These are phyloP conservation scores for Domatiomyces globalis DNA, from an alignment of 2,329 filamentous ascomycete genomes.

Conservation along the genomic window DNA sequence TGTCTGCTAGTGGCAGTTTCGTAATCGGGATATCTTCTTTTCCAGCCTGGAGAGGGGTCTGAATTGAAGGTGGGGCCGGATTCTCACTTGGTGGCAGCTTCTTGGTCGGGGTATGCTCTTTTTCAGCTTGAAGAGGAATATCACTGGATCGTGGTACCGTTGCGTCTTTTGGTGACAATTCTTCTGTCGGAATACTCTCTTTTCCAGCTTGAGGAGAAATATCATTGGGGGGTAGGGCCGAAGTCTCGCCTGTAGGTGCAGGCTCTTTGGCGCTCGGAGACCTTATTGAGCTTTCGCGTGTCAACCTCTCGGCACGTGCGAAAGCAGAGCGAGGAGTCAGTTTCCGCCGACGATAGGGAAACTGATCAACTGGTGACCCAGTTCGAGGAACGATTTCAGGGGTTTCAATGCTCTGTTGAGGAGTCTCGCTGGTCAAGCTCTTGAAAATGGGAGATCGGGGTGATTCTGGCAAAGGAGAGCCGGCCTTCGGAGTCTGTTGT, in stretches of 20 bases:
- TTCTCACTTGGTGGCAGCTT: not conserved
- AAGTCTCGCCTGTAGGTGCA: slow-evolving; percentile 38
- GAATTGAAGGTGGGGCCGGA: not conserved
- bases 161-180: not conserved
- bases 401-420: slow-evolving; percentile 9
- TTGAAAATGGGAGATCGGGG: slow-evolving; percentile 24
- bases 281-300: not conserved
- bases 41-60: not conserved
- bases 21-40: not conserved
- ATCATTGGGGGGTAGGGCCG: slow-evolving; percentile 54
- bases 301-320: not conserved
- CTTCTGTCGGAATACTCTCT: not conserved
- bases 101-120: not conserved
- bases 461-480: not conserved
- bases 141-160: not conserved
- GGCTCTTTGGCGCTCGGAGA: not conserved
- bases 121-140: not conserved
- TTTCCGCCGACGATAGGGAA: slow-evolving; percentile 20
- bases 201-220: slow-evolving; percentile 42
- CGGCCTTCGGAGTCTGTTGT: slow-evolving; percentile 33
- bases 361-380: slow-evolving; percentile 1
- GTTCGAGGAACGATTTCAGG: not conserved
- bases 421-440: slow-evolving; percentile 20
- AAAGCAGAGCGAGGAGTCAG: slow-evolving; percentile 12
- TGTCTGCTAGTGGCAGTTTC: not conserved